Percentiles rank a stretch among this genome's conserved stretches.
Evolutionary conservation across 176 grass and related monocot genomes (phyloP).

Genomic region (Raddia guianensis): DNA sequence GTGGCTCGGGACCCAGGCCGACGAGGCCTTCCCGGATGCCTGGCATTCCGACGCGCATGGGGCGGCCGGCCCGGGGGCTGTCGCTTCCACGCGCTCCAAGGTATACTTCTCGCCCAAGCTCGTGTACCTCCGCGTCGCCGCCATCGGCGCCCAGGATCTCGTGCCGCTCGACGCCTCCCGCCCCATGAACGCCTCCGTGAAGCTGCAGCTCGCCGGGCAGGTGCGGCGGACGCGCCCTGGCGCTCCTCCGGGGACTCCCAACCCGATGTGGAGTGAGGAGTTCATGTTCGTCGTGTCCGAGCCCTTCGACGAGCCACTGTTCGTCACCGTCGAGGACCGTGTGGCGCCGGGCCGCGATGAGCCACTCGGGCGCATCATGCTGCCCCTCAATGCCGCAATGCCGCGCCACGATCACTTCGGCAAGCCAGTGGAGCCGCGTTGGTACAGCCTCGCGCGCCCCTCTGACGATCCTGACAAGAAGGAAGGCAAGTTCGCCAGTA

Average conservation of each 20-base stretch:
- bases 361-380: slow-evolving; percentile 63
- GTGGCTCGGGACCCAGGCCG: slow-evolving; percentile 96
- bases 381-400: slow-evolving; percentile 50
- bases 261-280: slow-evolving; percentile 90
- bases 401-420: slow-evolving; percentile 69
- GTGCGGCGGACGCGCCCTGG: slow-evolving; percentile 66
- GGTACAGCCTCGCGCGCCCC: slow-evolving; percentile 67
- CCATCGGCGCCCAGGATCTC: slow-evolving; percentile 79
- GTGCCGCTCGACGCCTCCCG: slow-evolving; percentile 66
- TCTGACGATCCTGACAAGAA: slow-evolving; percentile 74
- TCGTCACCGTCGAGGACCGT: slow-evolving; percentile 85
- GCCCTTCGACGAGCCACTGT: slow-evolving; percentile 77
- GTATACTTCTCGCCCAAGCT: slow-evolving; percentile 98
- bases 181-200: slow-evolving; percentile 56
- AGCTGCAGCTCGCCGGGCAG: slow-evolving; percentile 70
- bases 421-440: slow-evolving; percentile 66
- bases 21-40: slow-evolving; percentile 90
- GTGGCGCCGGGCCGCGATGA: slow-evolving; percentile 69
- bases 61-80: slow-evolving; percentile 26
- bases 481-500: slow-evolving; percentile 80
- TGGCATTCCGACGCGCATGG: slow-evolving; percentile 83
- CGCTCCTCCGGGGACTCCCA: slow-evolving; percentile 48
- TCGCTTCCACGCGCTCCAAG: slow-evolving; percentile 78
- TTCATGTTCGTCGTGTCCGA: slow-evolving; percentile 91
- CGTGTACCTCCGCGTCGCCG: slow-evolving; percentile 69